Evolutionary conservation across 495 filamentous ascomycete species (phyloP), one percentile per base, ranked within the genome.

Genomic region (Pseudevernia furfuracea): DNA sequence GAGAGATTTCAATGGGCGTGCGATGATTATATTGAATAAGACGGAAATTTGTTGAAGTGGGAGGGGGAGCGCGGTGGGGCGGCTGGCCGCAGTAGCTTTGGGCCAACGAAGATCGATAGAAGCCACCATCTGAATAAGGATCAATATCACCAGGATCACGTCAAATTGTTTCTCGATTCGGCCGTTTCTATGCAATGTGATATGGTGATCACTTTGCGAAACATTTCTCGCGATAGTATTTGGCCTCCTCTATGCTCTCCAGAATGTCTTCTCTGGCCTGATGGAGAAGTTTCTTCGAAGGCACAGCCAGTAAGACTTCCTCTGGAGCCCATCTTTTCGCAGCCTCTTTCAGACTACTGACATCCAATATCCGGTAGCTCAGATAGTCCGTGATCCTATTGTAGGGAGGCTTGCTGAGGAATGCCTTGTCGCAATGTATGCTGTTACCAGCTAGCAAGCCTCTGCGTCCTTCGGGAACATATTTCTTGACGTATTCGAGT

Each of bases 171-270:
- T 25, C 57, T 38, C n/a, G 0, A 38, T 38, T 41, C 57, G 36
- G 57, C n/a, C n/a, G 7, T 41, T 43, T 34, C 25, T 30, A 48
- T 19, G 43, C 23, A 11, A 1, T 25, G 30, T 41, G 12, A 44
- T 48, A 59, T 59, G 14, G 23, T 14, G 3, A 1, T 38, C 52
- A 55, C 52, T 41, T 59, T 15, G 34, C 32, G 48, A 92, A 92
- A 55, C 91, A 79, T 9, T 71, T 74, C 36, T 82, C 72, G 69
- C 82, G 84, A 74, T 95, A 98, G 73, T 89, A 96, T 65, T 78
- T 82, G 68, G 93, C 91, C 75, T 98, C 94, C 60, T 82, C 86
- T 67, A 98, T 96, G 74, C 92, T 96, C 75, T 98, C 94, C 44
- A 97, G 73, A 69, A 98, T 97, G 78, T 98, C 94, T 65, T 87